Conservation (phyloP, 345 rosid species). For the Linum tenue region DNA sequence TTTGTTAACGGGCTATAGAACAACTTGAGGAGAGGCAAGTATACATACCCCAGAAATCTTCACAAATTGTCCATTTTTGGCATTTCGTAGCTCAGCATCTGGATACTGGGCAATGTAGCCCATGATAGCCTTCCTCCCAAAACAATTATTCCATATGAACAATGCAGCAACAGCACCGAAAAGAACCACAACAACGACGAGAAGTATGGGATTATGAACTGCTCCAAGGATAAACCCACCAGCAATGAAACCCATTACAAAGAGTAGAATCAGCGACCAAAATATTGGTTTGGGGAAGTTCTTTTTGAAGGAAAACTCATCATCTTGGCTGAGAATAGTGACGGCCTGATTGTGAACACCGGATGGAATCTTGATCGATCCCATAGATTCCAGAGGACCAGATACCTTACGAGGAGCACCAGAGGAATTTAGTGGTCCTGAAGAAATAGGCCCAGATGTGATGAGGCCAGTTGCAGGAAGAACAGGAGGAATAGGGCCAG, state of each 20-base stretch:
- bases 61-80: constrained; percentile 90
- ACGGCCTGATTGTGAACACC: constrained; percentile 74
- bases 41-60: constrained; percentile 93
- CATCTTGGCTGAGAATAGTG: constrained; percentile 56
- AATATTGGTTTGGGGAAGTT: constrained; percentile 67
- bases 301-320: constrained; percentile 59
- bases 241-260: constrained; percentile 75
- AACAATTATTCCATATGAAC: constrained; percentile 78
- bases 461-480: constrained; percentile 92
- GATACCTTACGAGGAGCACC: constrained; percentile 88
- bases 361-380: constrained; percentile 52
- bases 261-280: constrained; percentile 62
- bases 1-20: background rate
- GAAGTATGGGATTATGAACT: constrained; percentile 78
- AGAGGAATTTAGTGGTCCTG: constrained; percentile 76
- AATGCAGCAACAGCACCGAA: constrained; percentile 53
- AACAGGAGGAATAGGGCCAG: constrained; percentile 83
- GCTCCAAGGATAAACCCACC: constrained; percentile 86
- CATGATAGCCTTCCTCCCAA: constrained; percentile 67
- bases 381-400: constrained; percentile 83
- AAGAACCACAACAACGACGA: constrained; percentile 62
- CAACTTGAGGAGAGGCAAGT: background rate
- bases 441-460: constrained; percentile 85
- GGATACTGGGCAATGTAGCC: constrained; percentile 68
- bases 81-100: constrained; percentile 92